Percentiles rank a stretch among this genome's conserved stretches.
Evolutionary conservation across 306 rosid species (phyloP).

Genomic region (Trichosanthes truncata): DNA sequence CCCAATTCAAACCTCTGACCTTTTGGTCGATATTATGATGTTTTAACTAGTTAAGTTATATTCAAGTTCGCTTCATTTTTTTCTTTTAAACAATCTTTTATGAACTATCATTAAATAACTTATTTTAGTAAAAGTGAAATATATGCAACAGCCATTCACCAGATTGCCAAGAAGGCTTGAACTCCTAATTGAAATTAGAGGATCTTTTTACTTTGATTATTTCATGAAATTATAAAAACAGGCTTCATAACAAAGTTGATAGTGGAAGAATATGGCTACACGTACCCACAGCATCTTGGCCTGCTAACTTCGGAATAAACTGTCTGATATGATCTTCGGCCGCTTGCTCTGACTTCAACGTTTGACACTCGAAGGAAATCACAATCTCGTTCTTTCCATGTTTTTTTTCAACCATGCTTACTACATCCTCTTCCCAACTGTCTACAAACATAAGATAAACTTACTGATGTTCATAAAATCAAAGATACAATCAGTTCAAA

Average conservation of each 20-base stretch:
- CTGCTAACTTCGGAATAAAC: constrained; percentile 82
- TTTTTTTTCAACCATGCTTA: constrained; percentile 55
- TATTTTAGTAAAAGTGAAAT: background rate
- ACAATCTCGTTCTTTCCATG: constrained; percentile 46
- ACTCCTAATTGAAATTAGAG: background rate
- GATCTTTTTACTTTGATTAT: background rate
- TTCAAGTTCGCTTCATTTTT: background rate
- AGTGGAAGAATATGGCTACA: background rate
- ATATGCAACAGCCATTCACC: background rate
- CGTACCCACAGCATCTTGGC: constrained; percentile 90
- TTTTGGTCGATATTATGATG: no score
- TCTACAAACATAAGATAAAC: constrained; percentile 14
- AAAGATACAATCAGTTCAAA: background rate
- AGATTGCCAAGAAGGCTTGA: background rate
- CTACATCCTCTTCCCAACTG: constrained; percentile 84
- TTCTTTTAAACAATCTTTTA: background rate
- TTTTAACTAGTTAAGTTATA: no score
- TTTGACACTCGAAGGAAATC: constrained; percentile 62
- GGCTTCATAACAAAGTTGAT: background rate
- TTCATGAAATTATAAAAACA: background rate
- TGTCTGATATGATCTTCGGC: constrained; percentile 85
- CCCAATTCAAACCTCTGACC: no score
- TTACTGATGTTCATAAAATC: background rate
- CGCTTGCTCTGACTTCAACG: constrained; percentile 74
- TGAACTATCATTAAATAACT: background rate